Evolutionary conservation across 2,329 filamentous ascomycete genomes (phyloP).

Genomic region (Colletotrichum theobromicola): DNA sequence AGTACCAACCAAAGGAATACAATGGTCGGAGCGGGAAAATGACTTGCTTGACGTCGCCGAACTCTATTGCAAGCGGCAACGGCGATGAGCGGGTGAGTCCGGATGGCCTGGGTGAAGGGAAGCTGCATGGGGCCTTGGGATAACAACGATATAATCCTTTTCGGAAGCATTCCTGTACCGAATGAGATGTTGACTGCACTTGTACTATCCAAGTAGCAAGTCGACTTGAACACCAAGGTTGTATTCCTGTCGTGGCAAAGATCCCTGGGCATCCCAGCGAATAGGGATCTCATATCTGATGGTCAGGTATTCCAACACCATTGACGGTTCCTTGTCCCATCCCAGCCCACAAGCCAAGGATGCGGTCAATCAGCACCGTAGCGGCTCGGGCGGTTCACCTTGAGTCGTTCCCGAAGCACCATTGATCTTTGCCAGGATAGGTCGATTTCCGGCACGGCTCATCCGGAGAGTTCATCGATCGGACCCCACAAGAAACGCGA

Average conservation of each 20-base stretch:
- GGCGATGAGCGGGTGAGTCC: background rate
- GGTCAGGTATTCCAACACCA: background rate
- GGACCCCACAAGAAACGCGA: background rate
- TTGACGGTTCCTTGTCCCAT: background rate
- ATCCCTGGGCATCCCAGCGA: constrained; percentile 2
- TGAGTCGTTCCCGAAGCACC: background rate
- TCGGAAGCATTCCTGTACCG: background rate
- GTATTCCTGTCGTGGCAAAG: background rate
- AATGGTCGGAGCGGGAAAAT: background rate
- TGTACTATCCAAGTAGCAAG: background rate
- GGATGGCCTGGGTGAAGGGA: background rate
- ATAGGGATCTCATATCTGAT: background rate
- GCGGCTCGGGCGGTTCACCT: background rate
- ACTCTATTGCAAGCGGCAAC: background rate
- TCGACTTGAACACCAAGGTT: background rate
- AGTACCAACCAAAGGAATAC: background rate
- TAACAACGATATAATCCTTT: background rate
- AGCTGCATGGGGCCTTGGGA: background rate
- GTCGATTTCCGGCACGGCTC: background rate
- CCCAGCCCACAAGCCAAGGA: background rate
- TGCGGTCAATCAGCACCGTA: background rate
- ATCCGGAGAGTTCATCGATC: background rate
- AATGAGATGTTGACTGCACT: background rate
- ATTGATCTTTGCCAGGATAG: background rate
- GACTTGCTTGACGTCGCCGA: background rate